phyloP scores from a whole-genome alignment of 495 filamentous ascomycete species.

The Chaetomium cochliodes region DNA sequence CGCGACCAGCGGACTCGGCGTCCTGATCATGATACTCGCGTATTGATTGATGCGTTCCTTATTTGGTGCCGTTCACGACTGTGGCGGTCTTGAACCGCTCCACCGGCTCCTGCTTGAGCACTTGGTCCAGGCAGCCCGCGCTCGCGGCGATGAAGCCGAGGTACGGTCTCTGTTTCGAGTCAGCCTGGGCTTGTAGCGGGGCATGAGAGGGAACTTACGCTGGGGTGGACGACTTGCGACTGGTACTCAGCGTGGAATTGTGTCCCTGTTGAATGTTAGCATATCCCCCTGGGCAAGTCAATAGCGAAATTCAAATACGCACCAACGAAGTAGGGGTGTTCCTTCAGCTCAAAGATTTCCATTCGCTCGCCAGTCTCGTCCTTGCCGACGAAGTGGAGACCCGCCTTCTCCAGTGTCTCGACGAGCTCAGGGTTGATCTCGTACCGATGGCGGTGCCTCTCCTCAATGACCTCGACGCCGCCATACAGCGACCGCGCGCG shows the following conservation, averaged over 20 bases:
- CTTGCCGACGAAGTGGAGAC: constrained; percentile 70
- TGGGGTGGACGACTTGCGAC: constrained; percentile 22
- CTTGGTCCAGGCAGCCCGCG: constrained; percentile 21
- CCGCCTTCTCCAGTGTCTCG: constrained; percentile 54
- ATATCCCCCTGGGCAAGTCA: neutral
- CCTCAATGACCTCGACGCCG: constrained; percentile 51
- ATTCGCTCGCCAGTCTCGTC: constrained; percentile 82
- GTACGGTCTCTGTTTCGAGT: constrained; percentile 18
- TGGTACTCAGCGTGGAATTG: constrained; percentile 34
- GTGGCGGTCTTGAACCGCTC: constrained; percentile 15
- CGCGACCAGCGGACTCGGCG: neutral
- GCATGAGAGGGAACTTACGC: constrained; percentile 12
- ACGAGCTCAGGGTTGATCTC: constrained; percentile 72
- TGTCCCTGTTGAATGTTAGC: constrained; percentile 13
- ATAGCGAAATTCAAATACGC: neutral
- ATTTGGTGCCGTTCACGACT: constrained; percentile 12
- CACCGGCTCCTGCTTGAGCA: constrained; percentile 23
- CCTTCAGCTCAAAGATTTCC: constrained; percentile 85
- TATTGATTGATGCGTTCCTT: neutral
- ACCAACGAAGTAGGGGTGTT: constrained; percentile 87
- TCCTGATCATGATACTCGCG: neutral
- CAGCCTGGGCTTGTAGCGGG: neutral
- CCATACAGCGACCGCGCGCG: constrained; percentile 75
- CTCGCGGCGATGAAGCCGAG: constrained; percentile 27
- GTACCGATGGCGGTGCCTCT: constrained; percentile 73